A percentile compares a stretch with the other conserved stretches of the same genome.
Conservation (phyloP, 257 asterid species). For the Forsythia suspensa region DNA sequence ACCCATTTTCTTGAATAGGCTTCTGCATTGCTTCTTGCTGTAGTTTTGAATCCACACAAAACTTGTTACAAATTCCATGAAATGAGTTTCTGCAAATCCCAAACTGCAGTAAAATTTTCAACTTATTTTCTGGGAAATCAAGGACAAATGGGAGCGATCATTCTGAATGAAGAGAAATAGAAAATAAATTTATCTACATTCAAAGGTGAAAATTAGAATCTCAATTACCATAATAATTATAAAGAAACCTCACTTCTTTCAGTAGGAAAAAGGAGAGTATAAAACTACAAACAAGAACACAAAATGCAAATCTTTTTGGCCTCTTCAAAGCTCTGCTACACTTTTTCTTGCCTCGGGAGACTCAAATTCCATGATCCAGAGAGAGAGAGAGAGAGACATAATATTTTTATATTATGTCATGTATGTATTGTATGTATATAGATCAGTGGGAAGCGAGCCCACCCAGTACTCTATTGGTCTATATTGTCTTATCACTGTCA, state of each 20-base stretch:
- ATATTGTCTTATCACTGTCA: slow-evolving; percentile 41
- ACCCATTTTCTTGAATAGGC: slow-evolving; percentile 43
- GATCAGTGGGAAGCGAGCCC: slow-evolving; percentile 4
- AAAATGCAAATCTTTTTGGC: slow-evolving; percentile 1
- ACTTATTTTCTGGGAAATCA: too few relatives aligned
- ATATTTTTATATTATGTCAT: too few relatives aligned
- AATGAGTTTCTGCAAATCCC: too few relatives aligned
- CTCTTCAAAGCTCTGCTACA: slow-evolving; percentile 23
- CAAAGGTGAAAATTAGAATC: background rate
- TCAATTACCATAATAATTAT: background rate
- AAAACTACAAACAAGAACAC: background rate
- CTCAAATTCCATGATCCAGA: slow-evolving; percentile 59
- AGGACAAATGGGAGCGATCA: too few relatives aligned
- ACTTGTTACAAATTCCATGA: slow-evolving; percentile 30
- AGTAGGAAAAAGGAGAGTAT: background rate
- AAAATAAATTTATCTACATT: background rate
- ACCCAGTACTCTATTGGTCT: background rate
- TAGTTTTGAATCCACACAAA: slow-evolving; percentile 31
- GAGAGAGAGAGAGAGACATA: background rate
- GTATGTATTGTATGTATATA: too few relatives aligned
- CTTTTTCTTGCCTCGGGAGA: slow-evolving; percentile 44
- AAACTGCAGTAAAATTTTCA: too few relatives aligned
- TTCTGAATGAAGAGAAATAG: too few relatives aligned
- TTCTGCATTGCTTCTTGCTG: slow-evolving; percentile 53
- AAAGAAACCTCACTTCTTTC: background rate